Conservation (phyloP, 306 rosid species). For the Acacia melanoxylon region DNA sequence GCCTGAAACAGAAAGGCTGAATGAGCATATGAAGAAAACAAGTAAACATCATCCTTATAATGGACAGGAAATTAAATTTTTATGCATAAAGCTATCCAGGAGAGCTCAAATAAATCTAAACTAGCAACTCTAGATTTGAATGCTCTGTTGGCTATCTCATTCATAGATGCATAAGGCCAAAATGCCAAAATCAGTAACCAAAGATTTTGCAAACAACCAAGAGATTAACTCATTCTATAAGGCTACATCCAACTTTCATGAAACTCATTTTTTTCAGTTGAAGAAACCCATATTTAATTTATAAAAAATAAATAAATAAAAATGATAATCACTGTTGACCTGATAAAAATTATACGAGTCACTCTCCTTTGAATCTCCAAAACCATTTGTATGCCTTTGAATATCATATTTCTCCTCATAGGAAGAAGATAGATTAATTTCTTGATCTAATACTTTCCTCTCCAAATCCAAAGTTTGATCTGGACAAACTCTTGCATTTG, state of each 20-base stretch:
- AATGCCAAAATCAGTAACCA: conserved; percentile 10
- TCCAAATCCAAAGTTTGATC: conserved; percentile 43
- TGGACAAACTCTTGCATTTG: conserved; percentile 40
- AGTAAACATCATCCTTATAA: conserved; percentile 17
- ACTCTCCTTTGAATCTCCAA: conserved; percentile 56
- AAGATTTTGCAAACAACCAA: conserved; percentile 10
- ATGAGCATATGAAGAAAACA: conserved; percentile 33
- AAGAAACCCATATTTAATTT: not conserved
- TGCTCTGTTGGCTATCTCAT: not conserved
- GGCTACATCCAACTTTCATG: conserved; percentile 4
- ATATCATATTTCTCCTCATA: conserved; percentile 48
- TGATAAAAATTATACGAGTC: conserved; percentile 82
- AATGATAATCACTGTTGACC: conserved; percentile 45
- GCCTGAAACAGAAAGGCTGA: conserved; percentile 70
- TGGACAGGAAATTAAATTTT: not conserved
- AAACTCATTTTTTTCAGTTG: not conserved
- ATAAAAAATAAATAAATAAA: conserved; percentile 13
- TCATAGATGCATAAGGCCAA: not conserved
- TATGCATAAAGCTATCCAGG: not conserved
- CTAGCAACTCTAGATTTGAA: conserved; percentile 4
- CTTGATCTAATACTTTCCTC: conserved; percentile 46
- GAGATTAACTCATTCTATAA: not conserved
- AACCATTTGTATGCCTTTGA: conserved; percentile 40
- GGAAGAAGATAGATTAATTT: conserved; percentile 47
- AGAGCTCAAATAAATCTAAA: conserved; percentile 25